Evolutionary conservation across 129 eudicot species (phyloP), one percentile per base, ranked within the genome.

Genomic region (Tagetes erecta): DNA sequence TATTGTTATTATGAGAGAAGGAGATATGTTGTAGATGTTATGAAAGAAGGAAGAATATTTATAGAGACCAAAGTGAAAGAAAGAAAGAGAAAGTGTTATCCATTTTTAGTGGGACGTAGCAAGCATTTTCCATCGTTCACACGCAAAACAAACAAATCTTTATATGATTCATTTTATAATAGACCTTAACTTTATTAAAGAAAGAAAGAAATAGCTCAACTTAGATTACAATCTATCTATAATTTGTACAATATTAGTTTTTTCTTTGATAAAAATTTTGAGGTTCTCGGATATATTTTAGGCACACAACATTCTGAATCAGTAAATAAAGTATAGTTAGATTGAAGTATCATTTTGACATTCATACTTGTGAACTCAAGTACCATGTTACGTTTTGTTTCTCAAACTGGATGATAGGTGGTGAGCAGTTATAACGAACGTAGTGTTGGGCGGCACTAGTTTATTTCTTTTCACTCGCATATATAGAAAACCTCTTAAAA

Each of bases 31-130:
- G n/a, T n/a, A n/a, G 76, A 41, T 41, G 81, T 69, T 69, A 36
- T 69, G 70, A n/a, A n/a, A n/a, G n/a, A n/a, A n/a, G n/a, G n/a
- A n/a, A n/a, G 81, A 69, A 69, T 77, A 68, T 77, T 77, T 69
- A 77, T 77, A 77, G 81, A 3, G 33, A 69, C 70, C 70, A 69
- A 69, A 77, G 76, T 51, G 27, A 20, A 20, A 20, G 27, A 20
- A 20, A 20, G 27, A 20, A 20, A 20, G 27, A 20, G 27, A 44
- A 69, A 68, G 69, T 50, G 14, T 58, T 62, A 77, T 78, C 76
- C 71, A 55, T 42, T 78, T 78, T 53, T 65, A 79, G 78, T 79
- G 78, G 82, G 78, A 55, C 59, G 74, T 73, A 79, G 68, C 52
- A 72, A 72, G 42, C 67, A 79, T 64, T 79, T 72, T 65, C 68